Conservation (phyloP, 345 rosid genomes). For the Adansonia digitata region DNA sequence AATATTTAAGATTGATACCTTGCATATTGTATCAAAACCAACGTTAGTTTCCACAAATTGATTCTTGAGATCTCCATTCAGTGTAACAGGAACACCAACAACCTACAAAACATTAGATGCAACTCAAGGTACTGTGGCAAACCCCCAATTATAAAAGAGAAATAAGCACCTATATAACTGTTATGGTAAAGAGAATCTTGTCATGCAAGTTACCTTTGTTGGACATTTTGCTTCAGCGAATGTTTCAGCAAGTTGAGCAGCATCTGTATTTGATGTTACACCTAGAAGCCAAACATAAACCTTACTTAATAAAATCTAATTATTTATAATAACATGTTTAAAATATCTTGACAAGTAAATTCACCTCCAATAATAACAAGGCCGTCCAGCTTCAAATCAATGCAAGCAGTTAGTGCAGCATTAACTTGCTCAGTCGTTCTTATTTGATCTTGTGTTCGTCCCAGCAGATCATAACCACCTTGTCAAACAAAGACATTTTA, state of each 20-base stretch:
- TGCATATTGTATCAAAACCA: constrained; percentile 97
- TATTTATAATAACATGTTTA: not conserved
- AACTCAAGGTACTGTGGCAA: not conserved
- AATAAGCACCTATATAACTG: not conserved
- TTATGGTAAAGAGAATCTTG: not conserved
- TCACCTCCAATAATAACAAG: constrained; percentile 96
- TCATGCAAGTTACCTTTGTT: constrained; percentile 57
- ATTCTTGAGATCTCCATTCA: constrained; percentile 95
- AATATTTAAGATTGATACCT: constrained; percentile 40
- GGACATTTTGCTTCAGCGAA: constrained; percentile 82
- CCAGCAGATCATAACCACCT: constrained; percentile 98
- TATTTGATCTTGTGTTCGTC: constrained; percentile 96
- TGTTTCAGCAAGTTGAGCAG: constrained; percentile 97
- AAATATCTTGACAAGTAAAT: not conserved
- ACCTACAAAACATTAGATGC: constrained; percentile 45
- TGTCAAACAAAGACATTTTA: constrained; percentile 12
- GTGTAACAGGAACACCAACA: constrained; percentile 95
- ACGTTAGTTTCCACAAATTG: constrained; percentile 92
- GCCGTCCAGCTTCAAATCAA: constrained; percentile 82
- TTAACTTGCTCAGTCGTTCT: constrained; percentile 94
- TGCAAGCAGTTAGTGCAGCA: constrained; percentile 78
- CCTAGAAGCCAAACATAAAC: constrained; percentile 45
- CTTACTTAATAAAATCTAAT: constrained; percentile 12
- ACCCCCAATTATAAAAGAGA: not conserved
- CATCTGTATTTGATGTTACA: constrained; percentile 93